A percentile compares a stretch with the other conserved stretches of the same genome.
phyloP scores from a whole-genome alignment of 352 stramenopile genomes.

The Globisporangium paddicum region DNA sequence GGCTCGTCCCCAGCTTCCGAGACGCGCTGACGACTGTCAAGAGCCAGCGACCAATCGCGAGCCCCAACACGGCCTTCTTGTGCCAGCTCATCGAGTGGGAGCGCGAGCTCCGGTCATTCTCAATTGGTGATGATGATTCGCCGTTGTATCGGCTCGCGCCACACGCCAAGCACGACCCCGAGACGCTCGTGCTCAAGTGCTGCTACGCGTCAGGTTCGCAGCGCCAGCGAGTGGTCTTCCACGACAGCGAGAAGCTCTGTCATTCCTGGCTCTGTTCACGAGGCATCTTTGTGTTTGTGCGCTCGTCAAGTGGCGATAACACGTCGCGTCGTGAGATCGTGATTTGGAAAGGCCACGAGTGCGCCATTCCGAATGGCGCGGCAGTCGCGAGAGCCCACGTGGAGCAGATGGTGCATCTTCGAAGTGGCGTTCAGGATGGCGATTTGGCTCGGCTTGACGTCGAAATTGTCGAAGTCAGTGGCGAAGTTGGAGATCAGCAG shows the following conservation, averaged over 20 bases:
- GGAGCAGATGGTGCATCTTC: slow-evolving; percentile 21
- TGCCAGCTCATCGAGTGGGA: slow-evolving; percentile 70
- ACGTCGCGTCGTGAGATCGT: slow-evolving; percentile 15
- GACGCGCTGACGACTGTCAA: slow-evolving; percentile 41
- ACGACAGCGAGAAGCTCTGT: neutral
- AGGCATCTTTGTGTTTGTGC: slow-evolving; percentile 46
- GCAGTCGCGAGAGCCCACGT: slow-evolving; percentile 15
- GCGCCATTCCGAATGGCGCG: slow-evolving; percentile 22
- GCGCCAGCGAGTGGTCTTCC: slow-evolving; percentile 7
- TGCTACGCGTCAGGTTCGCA: slow-evolving; percentile 23
- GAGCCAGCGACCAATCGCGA: slow-evolving; percentile 38
- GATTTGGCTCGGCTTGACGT: neutral
- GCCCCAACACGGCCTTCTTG: slow-evolving; percentile 59
- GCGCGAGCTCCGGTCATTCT: slow-evolving; percentile 23
- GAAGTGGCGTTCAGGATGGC: neutral
- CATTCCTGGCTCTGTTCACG: slow-evolving; percentile 26
- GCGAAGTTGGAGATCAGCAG: neutral
- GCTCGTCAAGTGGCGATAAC: neutral
- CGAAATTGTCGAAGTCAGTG: slow-evolving; percentile 3
- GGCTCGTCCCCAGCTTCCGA: slow-evolving; percentile 9
- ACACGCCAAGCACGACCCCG: slow-evolving; percentile 41
- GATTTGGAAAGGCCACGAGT: slow-evolving; percentile 35
- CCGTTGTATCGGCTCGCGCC: slow-evolving; percentile 37
- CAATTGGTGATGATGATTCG: neutral
- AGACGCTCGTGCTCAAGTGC: slow-evolving; percentile 42